A percentile compares a stretch with the other conserved stretches of the same genome.
phyloP scores from a whole-genome alignment of 2,329 filamentous ascomycete species.

The Ascochyta koolunga region DNA sequence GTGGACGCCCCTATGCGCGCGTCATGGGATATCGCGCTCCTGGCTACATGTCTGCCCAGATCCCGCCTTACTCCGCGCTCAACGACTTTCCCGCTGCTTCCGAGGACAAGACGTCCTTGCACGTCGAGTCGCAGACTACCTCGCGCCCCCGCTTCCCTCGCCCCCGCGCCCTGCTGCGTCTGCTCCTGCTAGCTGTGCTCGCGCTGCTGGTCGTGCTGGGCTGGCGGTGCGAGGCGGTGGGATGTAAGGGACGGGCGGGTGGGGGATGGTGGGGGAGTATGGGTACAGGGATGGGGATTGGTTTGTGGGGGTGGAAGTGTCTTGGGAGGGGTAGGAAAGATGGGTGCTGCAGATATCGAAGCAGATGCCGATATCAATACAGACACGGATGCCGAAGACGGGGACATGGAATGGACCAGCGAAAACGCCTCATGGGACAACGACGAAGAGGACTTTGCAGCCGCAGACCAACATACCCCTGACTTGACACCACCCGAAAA shows the following conservation, averaged over 20 bases:
- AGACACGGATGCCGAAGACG: background rate
- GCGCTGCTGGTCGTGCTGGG: background rate
- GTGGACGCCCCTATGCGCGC: too few species aligned
- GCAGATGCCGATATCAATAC: background rate
- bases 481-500: too few species aligned
- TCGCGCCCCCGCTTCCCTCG: too few species aligned
- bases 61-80: too few species aligned
- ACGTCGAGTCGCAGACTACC: too few species aligned
- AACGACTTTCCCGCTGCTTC: too few species aligned
- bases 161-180: background rate
- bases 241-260: background rate
- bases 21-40: too few species aligned
- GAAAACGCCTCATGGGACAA: background rate
- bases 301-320: conserved; percentile 1
- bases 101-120: too few species aligned
- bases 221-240: conserved; percentile 9
- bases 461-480: too few species aligned
- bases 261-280: background rate
- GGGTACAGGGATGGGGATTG: too few species aligned
- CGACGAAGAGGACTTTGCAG: background rate
- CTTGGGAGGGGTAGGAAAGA: background rate
- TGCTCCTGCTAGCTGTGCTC: background rate
- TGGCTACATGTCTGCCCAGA: too few species aligned
- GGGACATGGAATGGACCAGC: background rate
- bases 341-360: background rate